Conservation (phyloP, 2,329 filamentous ascomycete genomes). For the Fusarium mexicanum region DNA sequence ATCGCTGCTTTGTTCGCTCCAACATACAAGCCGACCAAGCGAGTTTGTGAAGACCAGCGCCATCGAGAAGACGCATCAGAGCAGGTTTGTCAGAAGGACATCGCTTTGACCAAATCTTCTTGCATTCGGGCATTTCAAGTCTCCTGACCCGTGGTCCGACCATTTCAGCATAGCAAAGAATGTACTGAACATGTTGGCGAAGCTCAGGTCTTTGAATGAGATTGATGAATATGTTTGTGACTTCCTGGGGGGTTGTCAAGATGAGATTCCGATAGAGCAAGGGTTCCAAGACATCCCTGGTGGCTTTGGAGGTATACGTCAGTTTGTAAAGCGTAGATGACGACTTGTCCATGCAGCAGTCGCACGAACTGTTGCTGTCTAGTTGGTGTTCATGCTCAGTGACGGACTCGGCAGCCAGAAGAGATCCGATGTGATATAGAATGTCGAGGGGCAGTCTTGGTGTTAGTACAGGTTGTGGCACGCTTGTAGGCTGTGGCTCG, state of each 20-base stretch:
- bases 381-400: background rate
- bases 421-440: conserved; percentile 17
- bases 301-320: conserved; percentile 25
- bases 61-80: conserved; percentile 3
- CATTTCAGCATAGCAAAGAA: conserved; percentile 4
- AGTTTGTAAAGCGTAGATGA: conserved; percentile 2
- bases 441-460: conserved; percentile 25
- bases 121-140: background rate
- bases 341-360: background rate
- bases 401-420: background rate
- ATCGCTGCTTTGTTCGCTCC: conserved; percentile 6
- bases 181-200: conserved; percentile 15
- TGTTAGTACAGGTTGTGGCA: background rate
- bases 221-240: conserved; percentile 23
- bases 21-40: conserved; percentile 22
- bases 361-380: background rate
- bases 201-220: conserved; percentile 22
- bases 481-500: background rate
- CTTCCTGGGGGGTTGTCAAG: conserved; percentile 2
- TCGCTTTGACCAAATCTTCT: conserved; percentile 7
- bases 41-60: conserved; percentile 6
- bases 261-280: conserved; percentile 28
- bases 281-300: conserved; percentile 23
- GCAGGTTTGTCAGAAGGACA: conserved; percentile 11
- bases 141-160: background rate